A percentile compares a stretch with the other conserved stretches of the same genome.
Conservation (phyloP, 306 rosid species). For the Malus fusca region DNA sequence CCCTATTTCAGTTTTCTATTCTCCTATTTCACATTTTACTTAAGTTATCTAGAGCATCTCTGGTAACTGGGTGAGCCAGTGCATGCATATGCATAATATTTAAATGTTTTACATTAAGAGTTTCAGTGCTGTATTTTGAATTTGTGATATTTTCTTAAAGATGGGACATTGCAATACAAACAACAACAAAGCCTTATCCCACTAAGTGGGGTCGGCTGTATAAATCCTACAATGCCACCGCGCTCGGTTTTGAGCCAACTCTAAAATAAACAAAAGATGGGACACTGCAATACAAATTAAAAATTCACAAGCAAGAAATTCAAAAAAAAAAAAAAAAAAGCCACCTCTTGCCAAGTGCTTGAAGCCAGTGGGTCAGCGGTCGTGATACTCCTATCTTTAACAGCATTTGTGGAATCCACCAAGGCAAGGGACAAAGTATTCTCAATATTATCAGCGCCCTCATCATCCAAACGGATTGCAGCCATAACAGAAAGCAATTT, state of each 20-base stretch:
- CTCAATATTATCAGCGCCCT: conserved; percentile 53
- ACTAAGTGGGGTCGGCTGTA: too few relatives aligned
- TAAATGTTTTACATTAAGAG: too few relatives aligned
- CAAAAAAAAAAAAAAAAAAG: background rate
- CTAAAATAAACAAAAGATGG: background rate
- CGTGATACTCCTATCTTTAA: conserved; percentile 47
- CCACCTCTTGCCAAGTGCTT: conserved; percentile 85
- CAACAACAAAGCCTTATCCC: too few relatives aligned
- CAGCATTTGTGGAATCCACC: conserved; percentile 44
- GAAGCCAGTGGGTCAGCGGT: conserved; percentile 75
- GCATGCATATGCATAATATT: too few relatives aligned
- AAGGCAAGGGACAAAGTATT: conserved; percentile 53
- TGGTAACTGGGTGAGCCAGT: too few relatives aligned
- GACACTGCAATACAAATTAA: background rate
- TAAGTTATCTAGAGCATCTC: too few relatives aligned
- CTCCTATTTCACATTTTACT: too few relatives aligned
- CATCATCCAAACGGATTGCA: conserved; percentile 76
- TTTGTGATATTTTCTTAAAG: background rate
- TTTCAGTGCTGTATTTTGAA: background rate
- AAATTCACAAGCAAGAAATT: conserved; percentile 15
- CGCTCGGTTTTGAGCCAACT: too few relatives aligned
- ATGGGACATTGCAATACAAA: background rate
- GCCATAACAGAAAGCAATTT: conserved; percentile 88
- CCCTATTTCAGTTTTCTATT: too few relatives aligned
- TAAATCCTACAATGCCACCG: too few relatives aligned